Evolutionary conservation across 176 grass and related monocot genomes (phyloP).

Genomic region (Triticum urartu): DNA sequence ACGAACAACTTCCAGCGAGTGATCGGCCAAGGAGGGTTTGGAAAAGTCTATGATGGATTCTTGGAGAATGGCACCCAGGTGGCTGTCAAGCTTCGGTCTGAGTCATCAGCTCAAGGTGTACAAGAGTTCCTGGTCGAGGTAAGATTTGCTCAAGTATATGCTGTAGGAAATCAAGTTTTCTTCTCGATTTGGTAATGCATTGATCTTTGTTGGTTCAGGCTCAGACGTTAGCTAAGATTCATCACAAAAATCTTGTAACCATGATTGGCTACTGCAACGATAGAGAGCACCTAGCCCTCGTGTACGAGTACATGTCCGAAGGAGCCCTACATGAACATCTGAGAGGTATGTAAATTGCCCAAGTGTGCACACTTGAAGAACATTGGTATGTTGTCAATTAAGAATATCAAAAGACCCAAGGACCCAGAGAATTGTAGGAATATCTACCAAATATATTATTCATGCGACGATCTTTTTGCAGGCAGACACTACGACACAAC

Average conservation of each 20-base stretch:
- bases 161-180: neutral
- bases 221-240: constrained; percentile 50
- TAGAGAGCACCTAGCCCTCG: constrained; percentile 43
- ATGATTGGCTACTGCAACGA: constrained; percentile 74
- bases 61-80: constrained; percentile 62
- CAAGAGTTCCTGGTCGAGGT: constrained; percentile 67
- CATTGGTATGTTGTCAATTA: neutral
- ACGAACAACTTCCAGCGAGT: constrained; percentile 4
- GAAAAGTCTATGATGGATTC: constrained; percentile 50
- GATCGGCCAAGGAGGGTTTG: neutral
- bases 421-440: neutral
- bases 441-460: neutral
- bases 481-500: neutral
- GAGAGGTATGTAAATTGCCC: neutral
- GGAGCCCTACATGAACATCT: constrained; percentile 40
- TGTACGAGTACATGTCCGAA: constrained; percentile 69
- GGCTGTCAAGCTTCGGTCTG: constrained; percentile 50
- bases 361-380: neutral
- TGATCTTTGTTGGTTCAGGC: constrained; percentile 21
- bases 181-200: neutral
- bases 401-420: too few relatives aligned
- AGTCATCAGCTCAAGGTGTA: constrained; percentile 44
- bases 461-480: neutral
- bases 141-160: neutral
- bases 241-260: constrained; percentile 63